These are phyloP conservation scores for Xylaria sp. DNA, from an alignment of 2,329 filamentous ascomycete species.

Conservation along the genomic window DNA sequence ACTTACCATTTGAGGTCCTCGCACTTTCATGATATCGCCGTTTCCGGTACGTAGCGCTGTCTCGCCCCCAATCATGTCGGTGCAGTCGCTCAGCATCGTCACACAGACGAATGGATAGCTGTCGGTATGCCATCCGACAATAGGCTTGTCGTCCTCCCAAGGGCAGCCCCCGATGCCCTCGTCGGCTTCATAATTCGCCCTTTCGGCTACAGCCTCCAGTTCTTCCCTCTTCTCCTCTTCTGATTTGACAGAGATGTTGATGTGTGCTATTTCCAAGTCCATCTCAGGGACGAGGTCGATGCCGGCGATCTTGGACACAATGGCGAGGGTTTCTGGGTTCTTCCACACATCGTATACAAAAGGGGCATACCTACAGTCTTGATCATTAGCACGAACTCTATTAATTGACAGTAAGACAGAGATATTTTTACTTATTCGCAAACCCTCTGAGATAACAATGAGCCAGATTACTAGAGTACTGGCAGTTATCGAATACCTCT, in stretches of 20 bases:
- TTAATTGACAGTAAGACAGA: too few species aligned
- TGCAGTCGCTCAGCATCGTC: slow-evolving; percentile 73
- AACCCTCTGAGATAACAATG: slow-evolving; percentile 54
- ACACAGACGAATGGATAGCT: slow-evolving; percentile 77
- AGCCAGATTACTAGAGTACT: slow-evolving; percentile 70
- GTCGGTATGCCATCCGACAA: slow-evolving; percentile 72
- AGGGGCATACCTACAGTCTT: slow-evolving; percentile 63
- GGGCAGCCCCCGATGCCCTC: slow-evolving; percentile 48
- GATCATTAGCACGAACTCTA: not conserved
- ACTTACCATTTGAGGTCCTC: slow-evolving; percentile 69
- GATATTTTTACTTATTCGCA: slow-evolving; percentile 58
- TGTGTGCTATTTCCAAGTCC: slow-evolving; percentile 66
- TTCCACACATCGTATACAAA: slow-evolving; percentile 68
- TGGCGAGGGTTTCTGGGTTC: slow-evolving; percentile 55
- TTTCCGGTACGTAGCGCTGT: slow-evolving; percentile 67
- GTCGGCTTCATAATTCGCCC: slow-evolving; percentile 44
- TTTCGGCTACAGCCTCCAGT: slow-evolving; percentile 53
- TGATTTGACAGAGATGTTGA: slow-evolving; percentile 64
- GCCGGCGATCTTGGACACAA: slow-evolving; percentile 64
- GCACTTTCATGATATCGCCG: slow-evolving; percentile 66
- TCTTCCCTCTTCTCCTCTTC: slow-evolving; percentile 59
- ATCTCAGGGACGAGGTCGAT: slow-evolving; percentile 65
- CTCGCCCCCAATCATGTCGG: slow-evolving; percentile 72
- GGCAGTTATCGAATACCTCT: slow-evolving; percentile 66
- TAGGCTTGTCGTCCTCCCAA: slow-evolving; percentile 62